phyloP scores from a whole-genome alignment of 306 rosid species.

The Luffa acutangula region DNA sequence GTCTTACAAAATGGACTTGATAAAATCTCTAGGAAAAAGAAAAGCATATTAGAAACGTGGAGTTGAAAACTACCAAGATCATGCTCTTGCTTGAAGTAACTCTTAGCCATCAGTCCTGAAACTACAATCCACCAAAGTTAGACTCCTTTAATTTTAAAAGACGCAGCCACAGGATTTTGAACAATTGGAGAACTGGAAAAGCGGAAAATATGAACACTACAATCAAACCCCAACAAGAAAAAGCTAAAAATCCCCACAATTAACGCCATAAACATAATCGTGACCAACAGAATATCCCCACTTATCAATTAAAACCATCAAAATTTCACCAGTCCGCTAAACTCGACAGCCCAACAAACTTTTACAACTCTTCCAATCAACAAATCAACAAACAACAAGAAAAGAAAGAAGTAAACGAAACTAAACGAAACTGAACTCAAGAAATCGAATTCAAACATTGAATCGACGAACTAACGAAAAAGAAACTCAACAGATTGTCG shows the following conservation, averaged over 20 bases:
- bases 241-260: not conserved
- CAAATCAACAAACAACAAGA: not conserved
- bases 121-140: constrained; percentile 23
- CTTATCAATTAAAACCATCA: not conserved
- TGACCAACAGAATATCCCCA: not conserved
- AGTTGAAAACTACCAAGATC: constrained; percentile 56
- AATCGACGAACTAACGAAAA: not conserved
- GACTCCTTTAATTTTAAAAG: not conserved
- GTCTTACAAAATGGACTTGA: constrained; percentile 1
- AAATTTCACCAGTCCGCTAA: not conserved
- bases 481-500: not conserved
- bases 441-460: not conserved
- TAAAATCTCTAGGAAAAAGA: not conserved
- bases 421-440: not conserved
- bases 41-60: not conserved
- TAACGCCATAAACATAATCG: not conserved
- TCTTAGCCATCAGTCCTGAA: constrained; percentile 73
- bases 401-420: not conserved
- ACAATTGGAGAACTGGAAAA: not conserved
- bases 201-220: not conserved
- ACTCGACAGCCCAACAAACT: not conserved
- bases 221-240: not conserved
- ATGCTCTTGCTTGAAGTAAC: constrained; percentile 95
- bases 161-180: not conserved
- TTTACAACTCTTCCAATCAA: not conserved